Evolutionary conservation across 169 alveolate species (phyloP).

Genomic region (Babesia divergens): DNA sequence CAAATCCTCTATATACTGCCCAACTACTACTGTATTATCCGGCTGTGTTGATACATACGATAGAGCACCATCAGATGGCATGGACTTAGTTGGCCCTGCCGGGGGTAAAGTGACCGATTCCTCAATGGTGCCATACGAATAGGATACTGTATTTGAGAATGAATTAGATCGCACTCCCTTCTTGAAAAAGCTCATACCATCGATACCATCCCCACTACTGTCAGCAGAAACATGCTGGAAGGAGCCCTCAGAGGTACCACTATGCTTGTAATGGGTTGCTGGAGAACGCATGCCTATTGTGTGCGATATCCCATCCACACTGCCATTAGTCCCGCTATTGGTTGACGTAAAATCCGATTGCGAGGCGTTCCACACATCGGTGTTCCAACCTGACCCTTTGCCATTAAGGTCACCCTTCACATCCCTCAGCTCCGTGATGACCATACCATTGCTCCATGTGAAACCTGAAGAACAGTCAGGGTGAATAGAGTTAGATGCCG

Average conservation of each 20-base stretch:
- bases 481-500: constrained; percentile 13
- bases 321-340: neutral
- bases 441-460: constrained; percentile 7
- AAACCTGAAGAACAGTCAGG: neutral
- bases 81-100: too few relatives aligned
- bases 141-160: constrained; percentile 13
- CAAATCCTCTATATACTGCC: neutral
- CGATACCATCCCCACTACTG: neutral
- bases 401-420: neutral
- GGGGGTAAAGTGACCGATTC: neutral
- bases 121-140: neutral
- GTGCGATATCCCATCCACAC: neutral
- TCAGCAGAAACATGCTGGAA: neutral
- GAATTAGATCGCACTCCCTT: constrained; percentile 14
- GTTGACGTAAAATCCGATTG: constrained; percentile 8
- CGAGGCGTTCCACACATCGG: neutral
- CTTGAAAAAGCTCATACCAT: neutral
- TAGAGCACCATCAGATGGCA: too few relatives aligned
- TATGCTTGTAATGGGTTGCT: too few relatives aligned
- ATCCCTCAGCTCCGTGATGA: constrained; percentile 1
- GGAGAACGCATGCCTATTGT: neutral
- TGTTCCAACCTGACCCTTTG: neutral
- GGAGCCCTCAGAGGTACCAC: neutral
- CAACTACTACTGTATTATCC: neutral
- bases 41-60: too few relatives aligned